These are phyloP conservation scores for Turritis glabra DNA, from an alignment of 345 rosid species.

Conservation along the genomic window DNA sequence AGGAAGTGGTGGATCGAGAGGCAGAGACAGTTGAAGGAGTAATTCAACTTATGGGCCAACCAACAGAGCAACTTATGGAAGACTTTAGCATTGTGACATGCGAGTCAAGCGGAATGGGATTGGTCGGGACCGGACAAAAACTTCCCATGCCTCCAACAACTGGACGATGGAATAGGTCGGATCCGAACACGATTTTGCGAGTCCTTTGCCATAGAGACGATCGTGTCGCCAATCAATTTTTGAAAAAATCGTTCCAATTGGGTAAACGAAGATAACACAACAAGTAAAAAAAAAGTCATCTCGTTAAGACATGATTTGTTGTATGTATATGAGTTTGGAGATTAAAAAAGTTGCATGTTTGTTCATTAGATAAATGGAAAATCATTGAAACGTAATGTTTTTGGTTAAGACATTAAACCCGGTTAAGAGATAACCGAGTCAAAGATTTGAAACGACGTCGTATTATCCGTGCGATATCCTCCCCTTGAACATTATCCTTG, in stretches of 20 bases:
- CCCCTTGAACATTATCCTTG: neutral
- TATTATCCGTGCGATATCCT: neutral
- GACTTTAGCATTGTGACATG: slow-evolving; percentile 62
- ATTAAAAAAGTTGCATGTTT: neutral
- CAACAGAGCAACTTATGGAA: slow-evolving; percentile 72
- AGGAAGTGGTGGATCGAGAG: slow-evolving; percentile 64
- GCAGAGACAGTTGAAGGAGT: slow-evolving; percentile 75
- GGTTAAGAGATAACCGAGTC: neutral
- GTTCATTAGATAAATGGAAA: neutral
- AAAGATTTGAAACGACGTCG: too few relatives aligned
- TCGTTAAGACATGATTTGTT: neutral
- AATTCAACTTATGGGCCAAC: slow-evolving; percentile 60
- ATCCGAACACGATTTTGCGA: slow-evolving; percentile 78
- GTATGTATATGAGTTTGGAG: neutral
- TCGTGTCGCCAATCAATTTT: slow-evolving; percentile 59
- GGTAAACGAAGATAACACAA: slow-evolving; percentile 58
- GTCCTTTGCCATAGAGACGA: slow-evolving; percentile 78
- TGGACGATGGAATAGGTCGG: slow-evolving; percentile 74
- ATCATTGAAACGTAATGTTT: too few relatives aligned
- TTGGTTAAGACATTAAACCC: neutral
- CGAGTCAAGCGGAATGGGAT: slow-evolving; percentile 57
- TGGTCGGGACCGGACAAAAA: slow-evolving; percentile 51
- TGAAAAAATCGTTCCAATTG: slow-evolving; percentile 71
- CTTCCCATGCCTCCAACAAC: slow-evolving; percentile 80
- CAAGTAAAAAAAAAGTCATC: neutral